Evolutionary conservation across 768 basidiomycete genomes (phyloP).

Genomic region (Leccinum sublutescens): DNA sequence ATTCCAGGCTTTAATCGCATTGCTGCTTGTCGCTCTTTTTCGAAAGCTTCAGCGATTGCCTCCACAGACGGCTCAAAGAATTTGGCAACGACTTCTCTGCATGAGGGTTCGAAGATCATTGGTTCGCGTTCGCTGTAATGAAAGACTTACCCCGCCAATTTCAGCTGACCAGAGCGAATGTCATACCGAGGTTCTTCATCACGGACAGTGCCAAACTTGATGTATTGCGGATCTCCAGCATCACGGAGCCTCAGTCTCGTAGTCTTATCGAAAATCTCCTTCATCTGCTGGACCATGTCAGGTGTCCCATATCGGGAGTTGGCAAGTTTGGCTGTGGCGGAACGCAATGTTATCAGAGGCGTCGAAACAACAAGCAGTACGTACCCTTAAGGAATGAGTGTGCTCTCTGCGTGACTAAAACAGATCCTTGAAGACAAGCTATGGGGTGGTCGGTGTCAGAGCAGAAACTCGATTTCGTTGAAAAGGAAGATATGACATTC

Average conservation of each 20-base stretch:
- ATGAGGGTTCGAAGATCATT: not conserved
- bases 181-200: constrained; percentile 34
- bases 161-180: constrained; percentile 38
- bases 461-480: not conserved
- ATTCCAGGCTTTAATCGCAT: constrained; percentile 19
- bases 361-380: too few species aligned
- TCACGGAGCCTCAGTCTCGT: constrained; percentile 41
- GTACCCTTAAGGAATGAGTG: too few species aligned
- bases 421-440: too few species aligned
- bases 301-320: constrained; percentile 29
- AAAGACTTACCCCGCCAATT: constrained; percentile 34
- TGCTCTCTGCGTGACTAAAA: too few species aligned
- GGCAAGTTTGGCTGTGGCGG: constrained; percentile 25
- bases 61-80: constrained; percentile 45
- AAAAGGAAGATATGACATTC: constrained; percentile 21
- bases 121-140: not conserved
- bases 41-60: constrained; percentile 35
- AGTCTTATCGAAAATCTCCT: constrained; percentile 33
- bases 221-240: constrained; percentile 34
- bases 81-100: constrained; percentile 35
- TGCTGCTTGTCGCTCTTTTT: constrained; percentile 23
- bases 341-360: too few species aligned
- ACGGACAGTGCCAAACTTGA: constrained; percentile 36
- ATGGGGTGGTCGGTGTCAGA: too few species aligned
- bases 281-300: constrained; percentile 33